These are phyloP conservation scores for Edaphochlamys debaryana DNA, from an alignment of 139 green algal genomes.

Conservation along the genomic window DNA sequence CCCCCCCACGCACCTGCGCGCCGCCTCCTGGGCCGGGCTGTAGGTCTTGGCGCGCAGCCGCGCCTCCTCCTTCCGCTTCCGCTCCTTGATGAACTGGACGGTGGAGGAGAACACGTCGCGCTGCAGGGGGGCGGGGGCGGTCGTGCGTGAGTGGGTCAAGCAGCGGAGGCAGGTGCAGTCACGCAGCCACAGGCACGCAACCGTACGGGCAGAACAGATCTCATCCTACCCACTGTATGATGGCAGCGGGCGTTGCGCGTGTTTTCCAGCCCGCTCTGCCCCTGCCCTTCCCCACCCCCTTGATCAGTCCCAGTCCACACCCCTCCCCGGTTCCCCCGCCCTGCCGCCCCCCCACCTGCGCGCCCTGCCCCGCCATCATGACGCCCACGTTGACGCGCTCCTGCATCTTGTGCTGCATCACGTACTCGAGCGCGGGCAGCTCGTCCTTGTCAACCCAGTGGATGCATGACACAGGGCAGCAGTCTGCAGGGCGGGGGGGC, in stretches of 20 bases:
- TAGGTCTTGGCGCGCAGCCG: conserved; percentile 37
- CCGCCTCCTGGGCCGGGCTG: conserved; percentile 66
- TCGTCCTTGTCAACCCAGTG: conserved; percentile 85
- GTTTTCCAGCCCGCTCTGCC: too few species aligned
- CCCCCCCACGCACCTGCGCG: conserved; percentile 57
- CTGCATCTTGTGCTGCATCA: conserved; percentile 70
- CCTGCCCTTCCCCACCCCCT: too few species aligned
- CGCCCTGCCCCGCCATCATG: conserved; percentile 82
- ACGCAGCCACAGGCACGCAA: too few species aligned
- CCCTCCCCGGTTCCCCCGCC: too few species aligned
- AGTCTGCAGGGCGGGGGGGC: conserved; percentile 51
- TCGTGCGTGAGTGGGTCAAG: too few species aligned
- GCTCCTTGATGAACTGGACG: conserved; percentile 61
- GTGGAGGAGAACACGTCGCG: conserved; percentile 67
- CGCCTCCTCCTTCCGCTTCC: conserved; percentile 65
- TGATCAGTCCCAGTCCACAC: too few species aligned
- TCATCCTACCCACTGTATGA: too few species aligned
- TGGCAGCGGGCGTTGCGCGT: too few species aligned
- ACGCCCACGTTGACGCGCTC: conserved; percentile 71
- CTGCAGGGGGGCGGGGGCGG: too few species aligned
- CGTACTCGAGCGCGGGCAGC: conserved; percentile 75
- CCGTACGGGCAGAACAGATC: too few species aligned
- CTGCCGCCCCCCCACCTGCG: too few species aligned
- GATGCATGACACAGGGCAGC: conserved; percentile 90
- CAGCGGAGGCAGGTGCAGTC: too few species aligned